Conservation (phyloP, 2,329 filamentous ascomycete species). For the Aspergillus luchuensis region DNA sequence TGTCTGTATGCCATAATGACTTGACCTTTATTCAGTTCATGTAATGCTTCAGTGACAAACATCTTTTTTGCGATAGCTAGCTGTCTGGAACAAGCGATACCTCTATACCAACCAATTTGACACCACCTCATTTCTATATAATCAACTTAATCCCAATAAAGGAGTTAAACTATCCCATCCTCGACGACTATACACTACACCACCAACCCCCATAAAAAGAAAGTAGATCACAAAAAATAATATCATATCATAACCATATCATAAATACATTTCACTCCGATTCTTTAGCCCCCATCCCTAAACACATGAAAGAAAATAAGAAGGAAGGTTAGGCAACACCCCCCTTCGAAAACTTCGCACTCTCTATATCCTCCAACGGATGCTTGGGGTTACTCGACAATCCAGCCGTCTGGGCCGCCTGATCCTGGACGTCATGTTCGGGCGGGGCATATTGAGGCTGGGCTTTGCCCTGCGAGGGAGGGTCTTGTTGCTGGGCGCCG, state of each 20-base stretch:
- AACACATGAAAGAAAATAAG: not conserved
- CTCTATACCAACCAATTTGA: not conserved
- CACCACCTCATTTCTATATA: too few relatives aligned
- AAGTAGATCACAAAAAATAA: not conserved
- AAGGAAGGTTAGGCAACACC: conserved; percentile 8
- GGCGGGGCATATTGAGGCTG: conserved; percentile 34
- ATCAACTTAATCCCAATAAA: too few relatives aligned
- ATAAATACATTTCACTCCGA: not conserved
- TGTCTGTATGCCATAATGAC: not conserved
- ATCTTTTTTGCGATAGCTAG: conserved; percentile 10
- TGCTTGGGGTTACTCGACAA: conserved; percentile 48
- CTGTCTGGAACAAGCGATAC: conserved; percentile 19
- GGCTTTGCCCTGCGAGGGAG: conserved; percentile 61
- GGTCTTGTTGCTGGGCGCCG: conserved; percentile 63
- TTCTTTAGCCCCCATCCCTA: not conserved
- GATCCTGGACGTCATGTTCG: conserved; percentile 24
- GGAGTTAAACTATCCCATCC: too few relatives aligned
- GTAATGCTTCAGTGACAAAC: conserved; percentile 13
- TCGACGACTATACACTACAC: too few relatives aligned
- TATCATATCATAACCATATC: not conserved
- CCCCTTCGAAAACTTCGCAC: conserved; percentile 34
- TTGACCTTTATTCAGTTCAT: conserved; percentile 10
- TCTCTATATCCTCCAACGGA: conserved; percentile 41
- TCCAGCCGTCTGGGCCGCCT: conserved; percentile 18
- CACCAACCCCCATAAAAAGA: not conserved